Evolutionary conservation across 805 yeast species (phyloP).

Genomic region (Candida yuanshanica): DNA sequence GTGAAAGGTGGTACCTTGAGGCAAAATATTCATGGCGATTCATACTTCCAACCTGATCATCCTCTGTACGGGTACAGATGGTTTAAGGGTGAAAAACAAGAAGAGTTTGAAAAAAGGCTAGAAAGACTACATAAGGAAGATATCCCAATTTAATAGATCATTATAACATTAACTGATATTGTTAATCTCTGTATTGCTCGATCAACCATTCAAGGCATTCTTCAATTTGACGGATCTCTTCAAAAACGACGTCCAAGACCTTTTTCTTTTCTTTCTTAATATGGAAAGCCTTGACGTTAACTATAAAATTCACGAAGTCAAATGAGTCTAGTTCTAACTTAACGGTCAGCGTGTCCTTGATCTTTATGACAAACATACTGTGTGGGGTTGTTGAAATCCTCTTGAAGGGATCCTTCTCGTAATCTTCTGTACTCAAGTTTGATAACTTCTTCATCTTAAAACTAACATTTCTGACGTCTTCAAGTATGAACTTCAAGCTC

Average conservation of each 20-base stretch:
- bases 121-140: too few species aligned
- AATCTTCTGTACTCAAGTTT: constrained; percentile 9
- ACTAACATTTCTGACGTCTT: constrained; percentile 2
- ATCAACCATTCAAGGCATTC: constrained; percentile 55
- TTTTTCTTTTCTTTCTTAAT: constrained; percentile 15
- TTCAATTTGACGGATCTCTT: constrained; percentile 45
- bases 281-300: constrained; percentile 11
- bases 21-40: constrained; percentile 25
- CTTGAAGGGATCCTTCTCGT: constrained; percentile 14
- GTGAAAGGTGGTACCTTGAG: constrained; percentile 30
- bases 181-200: constrained; percentile 9
- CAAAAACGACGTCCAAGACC: constrained; percentile 42
- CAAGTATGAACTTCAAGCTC: constrained; percentile 11
- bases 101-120: constrained; percentile 15
- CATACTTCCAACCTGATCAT: constrained; percentile 13
- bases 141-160: not conserved
- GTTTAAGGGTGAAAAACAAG: constrained; percentile 6
- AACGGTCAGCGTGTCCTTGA: constrained; percentile 7
- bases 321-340: constrained; percentile 13
- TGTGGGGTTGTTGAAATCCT: constrained; percentile 18
- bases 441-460: constrained; percentile 16
- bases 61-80: constrained; percentile 15
- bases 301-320: constrained; percentile 19
- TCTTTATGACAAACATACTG: constrained; percentile 29
- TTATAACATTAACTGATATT: not conserved